Evolutionary conservation across 768 basidiomycete species (phyloP).

Genomic region (Suillus plorans): DNA sequence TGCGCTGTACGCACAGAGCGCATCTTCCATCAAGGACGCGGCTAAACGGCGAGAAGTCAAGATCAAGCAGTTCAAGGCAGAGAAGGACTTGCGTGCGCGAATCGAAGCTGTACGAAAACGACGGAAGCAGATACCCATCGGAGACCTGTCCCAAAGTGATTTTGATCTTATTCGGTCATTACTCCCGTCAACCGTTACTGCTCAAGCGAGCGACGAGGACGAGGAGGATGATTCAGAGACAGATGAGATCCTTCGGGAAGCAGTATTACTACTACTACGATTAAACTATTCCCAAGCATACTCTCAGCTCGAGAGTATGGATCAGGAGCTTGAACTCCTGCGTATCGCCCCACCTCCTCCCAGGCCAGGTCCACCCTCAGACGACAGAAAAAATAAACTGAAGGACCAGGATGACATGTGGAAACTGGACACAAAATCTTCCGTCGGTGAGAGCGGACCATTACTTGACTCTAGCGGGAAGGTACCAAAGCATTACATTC

Average conservation of each 20-base stretch:
- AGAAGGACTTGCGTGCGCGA: constrained; percentile 72
- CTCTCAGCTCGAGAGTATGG: constrained; percentile 62
- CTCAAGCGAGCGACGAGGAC: constrained; percentile 26
- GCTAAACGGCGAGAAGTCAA: constrained; percentile 79
- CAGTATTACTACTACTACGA: constrained; percentile 68
- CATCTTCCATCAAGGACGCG: constrained; percentile 57
- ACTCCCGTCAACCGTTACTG: constrained; percentile 39
- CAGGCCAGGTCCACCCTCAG: constrained; percentile 24
- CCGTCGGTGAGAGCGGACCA: constrained; percentile 51
- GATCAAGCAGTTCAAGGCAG: constrained; percentile 86
- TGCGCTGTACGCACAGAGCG: constrained; percentile 48
- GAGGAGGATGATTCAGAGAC: constrained; percentile 56
- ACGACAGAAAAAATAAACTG: constrained; percentile 40
- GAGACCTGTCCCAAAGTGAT: constrained; percentile 42
- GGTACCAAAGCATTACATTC: constrained; percentile 38
- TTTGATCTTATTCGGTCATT: constrained; percentile 66
- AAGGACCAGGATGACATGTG: constrained; percentile 59
- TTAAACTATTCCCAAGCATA: constrained; percentile 71
- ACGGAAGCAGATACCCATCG: constrained; percentile 39
- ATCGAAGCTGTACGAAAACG: constrained; percentile 65
- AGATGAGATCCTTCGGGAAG: constrained; percentile 67
- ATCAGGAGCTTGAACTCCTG: constrained; percentile 74
- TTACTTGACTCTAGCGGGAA: constrained; percentile 76
- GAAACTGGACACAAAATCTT: constrained; percentile 65
- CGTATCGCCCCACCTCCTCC: constrained; percentile 49